Evolutionary conservation across 495 filamentous ascomycete species (phyloP), one percentile per base, ranked within the genome.

Genomic region (Tetracladium setigerum): DNA sequence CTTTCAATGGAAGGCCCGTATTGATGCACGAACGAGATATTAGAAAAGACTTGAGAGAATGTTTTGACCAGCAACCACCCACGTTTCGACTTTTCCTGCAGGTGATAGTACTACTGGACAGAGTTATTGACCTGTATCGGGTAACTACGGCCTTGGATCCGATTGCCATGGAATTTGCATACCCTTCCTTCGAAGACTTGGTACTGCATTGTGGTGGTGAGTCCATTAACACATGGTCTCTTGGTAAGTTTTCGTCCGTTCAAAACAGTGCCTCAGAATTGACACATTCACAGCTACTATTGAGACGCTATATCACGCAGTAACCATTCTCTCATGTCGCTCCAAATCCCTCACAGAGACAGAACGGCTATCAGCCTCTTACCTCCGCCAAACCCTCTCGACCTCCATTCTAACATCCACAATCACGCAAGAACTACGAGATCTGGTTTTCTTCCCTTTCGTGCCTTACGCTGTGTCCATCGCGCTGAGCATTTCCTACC

Each of bases 231-330:
- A 63, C 62, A 16, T 53, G 56, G 10, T 59, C 65, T 24, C 58
- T 77, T 30, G 79, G 80, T 72, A 63, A 55, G 67, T 63, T 52
- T 9, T 51, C 50, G 14, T 30, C 46, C 5, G 47, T 63, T 13
- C 24, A 64, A 40, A 55, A 27, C 22, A 7, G 12, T 46, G 16
- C 34, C 30, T 32, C 31, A 50, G 27, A 18, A 37, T 30, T 24
- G 17, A 54, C 35, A 0, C 5, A 11, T 38, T 9, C 41, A 19
- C 38, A 83, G 81, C 73, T 1, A 74, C 82, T 0, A 58, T 87
- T 4, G 83, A 87, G 52, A 69, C 83, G 5, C 79, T 81, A 44
- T 87, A 89, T 53, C 81, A 87, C 53, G 75, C 78, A 9, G 77
- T 86, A 5, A 77, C 75, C 17, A 83, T 87, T 35, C 66, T 86